Conservation (phyloP, 192 early-diverging fungal species). For the Bifiguratus adelaidae region DNA sequence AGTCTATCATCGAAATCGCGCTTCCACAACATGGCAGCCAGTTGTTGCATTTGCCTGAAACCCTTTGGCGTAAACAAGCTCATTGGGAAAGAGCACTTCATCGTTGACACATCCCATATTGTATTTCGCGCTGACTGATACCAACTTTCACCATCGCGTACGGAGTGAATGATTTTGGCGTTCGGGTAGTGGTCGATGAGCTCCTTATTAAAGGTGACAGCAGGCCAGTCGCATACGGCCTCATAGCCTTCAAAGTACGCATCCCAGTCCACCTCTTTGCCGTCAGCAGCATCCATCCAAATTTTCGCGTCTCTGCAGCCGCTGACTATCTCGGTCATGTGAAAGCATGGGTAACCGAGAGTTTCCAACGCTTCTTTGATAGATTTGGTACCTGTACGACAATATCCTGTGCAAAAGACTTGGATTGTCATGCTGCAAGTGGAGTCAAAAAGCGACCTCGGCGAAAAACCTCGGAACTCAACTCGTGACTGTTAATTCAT, state of each 20-base stretch:
- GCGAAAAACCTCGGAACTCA: too few species aligned
- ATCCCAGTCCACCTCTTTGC: constrained; percentile 8
- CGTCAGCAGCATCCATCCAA: background rate
- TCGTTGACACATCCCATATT: too few species aligned
- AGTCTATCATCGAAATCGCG: too few species aligned
- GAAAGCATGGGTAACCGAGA: too few species aligned
- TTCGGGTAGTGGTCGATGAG: constrained; percentile 9
- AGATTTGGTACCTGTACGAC: constrained; percentile 12
- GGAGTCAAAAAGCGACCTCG: too few species aligned
- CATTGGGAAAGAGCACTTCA: too few species aligned
- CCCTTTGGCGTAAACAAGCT: too few species aligned
- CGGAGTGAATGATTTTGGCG: constrained; percentile 11
- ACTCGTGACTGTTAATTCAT: too few species aligned
- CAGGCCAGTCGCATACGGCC: constrained; percentile 9
- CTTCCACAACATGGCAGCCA: too few species aligned
- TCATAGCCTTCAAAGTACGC: constrained; percentile 1
- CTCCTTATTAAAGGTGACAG: constrained; percentile 5
- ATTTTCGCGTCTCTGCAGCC: background rate
- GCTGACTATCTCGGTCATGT: too few species aligned
- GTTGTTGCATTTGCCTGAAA: too few species aligned
- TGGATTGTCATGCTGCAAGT: too few species aligned
- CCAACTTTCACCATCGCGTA: constrained; percentile 8
- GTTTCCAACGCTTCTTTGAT: constrained; percentile 7
- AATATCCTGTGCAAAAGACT: constrained; percentile 10
- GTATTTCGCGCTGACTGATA: constrained; percentile 4